Evolutionary conservation across 768 basidiomycete genomes (phyloP).

Genomic region (Leucogyrophana mollusca): DNA sequence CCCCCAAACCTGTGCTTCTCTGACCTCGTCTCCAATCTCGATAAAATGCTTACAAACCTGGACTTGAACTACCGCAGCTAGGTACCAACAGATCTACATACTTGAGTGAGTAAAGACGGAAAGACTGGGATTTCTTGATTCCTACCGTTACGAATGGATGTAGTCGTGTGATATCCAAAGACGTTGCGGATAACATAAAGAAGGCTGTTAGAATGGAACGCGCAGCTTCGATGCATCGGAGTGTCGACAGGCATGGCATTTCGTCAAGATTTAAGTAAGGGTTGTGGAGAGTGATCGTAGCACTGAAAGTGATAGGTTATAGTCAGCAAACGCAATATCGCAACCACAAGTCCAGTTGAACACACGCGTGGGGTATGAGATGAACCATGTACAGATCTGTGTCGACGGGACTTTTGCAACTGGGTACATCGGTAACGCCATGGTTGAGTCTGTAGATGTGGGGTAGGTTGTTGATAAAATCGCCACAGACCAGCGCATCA

Average conservation of each 20-base stretch:
- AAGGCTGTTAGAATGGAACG: slow-evolving; percentile 72
- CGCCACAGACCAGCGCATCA: slow-evolving; percentile 62
- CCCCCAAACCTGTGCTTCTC: slow-evolving; percentile 81
- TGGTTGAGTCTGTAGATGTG: slow-evolving; percentile 61
- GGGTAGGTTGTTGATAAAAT: slow-evolving; percentile 73
- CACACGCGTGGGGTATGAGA: slow-evolving; percentile 82
- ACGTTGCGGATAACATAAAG: slow-evolving; percentile 78
- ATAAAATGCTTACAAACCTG: slow-evolving; percentile 87
- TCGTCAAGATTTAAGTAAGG: slow-evolving; percentile 77
- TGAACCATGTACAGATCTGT: slow-evolving; percentile 88
- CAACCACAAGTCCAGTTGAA: slow-evolving; percentile 16
- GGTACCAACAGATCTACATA: slow-evolving; percentile 83
- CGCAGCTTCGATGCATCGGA: slow-evolving; percentile 72
- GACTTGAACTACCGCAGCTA: slow-evolving; percentile 83
- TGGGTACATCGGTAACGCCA: slow-evolving; percentile 59
- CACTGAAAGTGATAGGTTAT: slow-evolving; percentile 42
- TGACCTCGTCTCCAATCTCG: slow-evolving; percentile 69
- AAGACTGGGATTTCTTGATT: slow-evolving; percentile 7
- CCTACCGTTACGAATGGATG: slow-evolving; percentile 83
- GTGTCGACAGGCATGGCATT: slow-evolving; percentile 60
- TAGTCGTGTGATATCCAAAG: slow-evolving; percentile 73
- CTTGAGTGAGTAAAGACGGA: slow-evolving; percentile 9
- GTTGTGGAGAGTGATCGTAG: slow-evolving; percentile 84
- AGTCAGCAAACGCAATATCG: slow-evolving; percentile 8
- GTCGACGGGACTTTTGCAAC: slow-evolving; percentile 58